phyloP scores from a whole-genome alignment of 208 protist species.

The Tritrichomonas foetus region DNA sequence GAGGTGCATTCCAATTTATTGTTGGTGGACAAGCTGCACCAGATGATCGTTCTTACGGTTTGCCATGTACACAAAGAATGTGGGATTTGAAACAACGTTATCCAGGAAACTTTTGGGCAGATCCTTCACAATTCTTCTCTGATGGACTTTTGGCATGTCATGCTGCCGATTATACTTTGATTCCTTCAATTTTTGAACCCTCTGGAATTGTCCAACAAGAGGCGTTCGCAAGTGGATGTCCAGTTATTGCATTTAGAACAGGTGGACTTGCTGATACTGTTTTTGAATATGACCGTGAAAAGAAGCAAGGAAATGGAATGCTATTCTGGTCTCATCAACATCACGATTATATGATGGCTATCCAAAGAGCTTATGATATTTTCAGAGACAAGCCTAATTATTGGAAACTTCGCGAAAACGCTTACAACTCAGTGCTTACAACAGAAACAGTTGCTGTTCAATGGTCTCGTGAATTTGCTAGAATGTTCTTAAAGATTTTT shows the following conservation, averaged over 20 bases:
- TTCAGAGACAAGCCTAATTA: neutral
- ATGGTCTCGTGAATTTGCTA: neutral
- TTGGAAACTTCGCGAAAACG: neutral
- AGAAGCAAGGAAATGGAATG: neutral
- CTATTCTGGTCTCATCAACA: neutral
- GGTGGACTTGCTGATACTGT: slow-evolving; percentile 33
- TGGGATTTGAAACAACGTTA: neutral
- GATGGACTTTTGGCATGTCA: neutral
- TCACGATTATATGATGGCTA: slow-evolving; percentile 1
- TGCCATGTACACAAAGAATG: neutral
- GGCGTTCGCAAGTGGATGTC: neutral
- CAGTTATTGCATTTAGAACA: slow-evolving; percentile 25
- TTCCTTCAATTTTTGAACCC: slow-evolving; percentile 30
- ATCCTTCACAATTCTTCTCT: slow-evolving; percentile 28
- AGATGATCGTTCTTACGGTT: slow-evolving; percentile 4
- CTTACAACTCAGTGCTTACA: neutral
- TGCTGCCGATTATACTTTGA: neutral
- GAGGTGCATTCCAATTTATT: neutral
- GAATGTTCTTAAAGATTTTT: neutral
- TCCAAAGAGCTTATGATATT: neutral
- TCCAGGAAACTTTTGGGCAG: slow-evolving; percentile 11
- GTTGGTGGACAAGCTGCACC: neutral
- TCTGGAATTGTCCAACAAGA: slow-evolving; percentile 36
- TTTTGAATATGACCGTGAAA: slow-evolving; percentile 33
- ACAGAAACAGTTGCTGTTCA: neutral